phyloP scores from a whole-genome alignment of 2,329 filamentous ascomycete genomes.

The Apiospora pterosperma region DNA sequence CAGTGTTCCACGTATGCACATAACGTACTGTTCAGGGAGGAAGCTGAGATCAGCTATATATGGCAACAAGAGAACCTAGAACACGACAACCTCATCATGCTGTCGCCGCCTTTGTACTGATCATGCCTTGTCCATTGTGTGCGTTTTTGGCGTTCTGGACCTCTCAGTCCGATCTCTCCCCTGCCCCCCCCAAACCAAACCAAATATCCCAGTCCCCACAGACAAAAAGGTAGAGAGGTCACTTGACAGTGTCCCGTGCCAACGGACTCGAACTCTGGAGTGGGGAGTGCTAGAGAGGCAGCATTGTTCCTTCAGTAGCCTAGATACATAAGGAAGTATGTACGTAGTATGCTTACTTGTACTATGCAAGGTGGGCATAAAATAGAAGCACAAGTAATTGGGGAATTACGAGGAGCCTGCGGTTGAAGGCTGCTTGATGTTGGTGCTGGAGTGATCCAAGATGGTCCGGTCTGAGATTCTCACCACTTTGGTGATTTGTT shows the following conservation, averaged over 20 bases:
- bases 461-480: not conserved
- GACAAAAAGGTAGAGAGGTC: not conserved
- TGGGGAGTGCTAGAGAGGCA: slow-evolving; percentile 3
- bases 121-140: not conserved
- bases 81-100: not conserved
- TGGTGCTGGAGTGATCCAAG: not conserved
- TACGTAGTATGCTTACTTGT: too few relatives aligned
- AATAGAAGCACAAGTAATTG: too few relatives aligned
- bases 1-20: not conserved
- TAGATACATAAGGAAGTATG: not conserved
- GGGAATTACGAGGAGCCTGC: not conserved
- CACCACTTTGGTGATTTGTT: too few relatives aligned
- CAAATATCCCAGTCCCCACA: slow-evolving; percentile 4
- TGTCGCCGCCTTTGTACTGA: not conserved
- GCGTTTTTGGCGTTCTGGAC: not conserved
- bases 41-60: not conserved
- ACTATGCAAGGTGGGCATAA: not conserved
- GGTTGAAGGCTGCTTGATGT: not conserved
- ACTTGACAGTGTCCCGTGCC: slow-evolving; percentile 4
- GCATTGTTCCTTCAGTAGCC: not conserved
- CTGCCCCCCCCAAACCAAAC: not conserved
- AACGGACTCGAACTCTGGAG: slow-evolving; percentile 5
- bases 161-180: not conserved
- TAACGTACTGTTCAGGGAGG: not conserved
- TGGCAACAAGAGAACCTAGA: not conserved